Evolutionary conservation across 192 early-diverging fungal genomes (phyloP).

Genomic region (Podila epicladia): DNA sequence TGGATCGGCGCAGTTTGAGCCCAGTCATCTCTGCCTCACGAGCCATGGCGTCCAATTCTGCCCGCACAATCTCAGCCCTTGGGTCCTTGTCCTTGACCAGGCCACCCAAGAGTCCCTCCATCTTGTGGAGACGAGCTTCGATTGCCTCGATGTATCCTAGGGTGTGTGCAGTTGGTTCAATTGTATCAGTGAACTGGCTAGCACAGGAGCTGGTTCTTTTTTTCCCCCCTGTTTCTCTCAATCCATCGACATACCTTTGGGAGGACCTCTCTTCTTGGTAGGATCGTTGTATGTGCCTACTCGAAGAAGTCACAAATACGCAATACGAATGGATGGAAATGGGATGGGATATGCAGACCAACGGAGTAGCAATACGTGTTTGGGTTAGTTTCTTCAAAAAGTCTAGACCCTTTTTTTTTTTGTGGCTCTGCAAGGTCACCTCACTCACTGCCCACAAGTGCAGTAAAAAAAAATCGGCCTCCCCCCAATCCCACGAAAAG

Average conservation of each 20-base stretch:
- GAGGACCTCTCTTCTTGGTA: conserved; percentile 58
- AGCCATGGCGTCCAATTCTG: conserved; percentile 54
- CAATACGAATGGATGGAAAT: conserved; percentile 10
- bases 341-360: background rate
- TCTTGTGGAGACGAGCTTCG: conserved; percentile 74
- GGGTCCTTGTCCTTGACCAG: conserved; percentile 63
- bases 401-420: too few species aligned
- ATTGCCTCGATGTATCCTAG: conserved; percentile 88
- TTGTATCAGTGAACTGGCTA: conserved; percentile 55
- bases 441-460: too few species aligned
- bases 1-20: conserved; percentile 45
- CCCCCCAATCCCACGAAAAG: too few species aligned
- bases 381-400: too few species aligned
- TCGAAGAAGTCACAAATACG: background rate
- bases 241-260: conserved; percentile 12
- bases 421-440: too few species aligned
- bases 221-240: too few species aligned
- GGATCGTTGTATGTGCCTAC: conserved; percentile 57
- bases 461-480: too few species aligned
- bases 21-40: conserved; percentile 52
- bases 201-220: background rate
- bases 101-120: conserved; percentile 71
- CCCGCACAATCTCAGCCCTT: conserved; percentile 52
- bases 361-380: too few species aligned
- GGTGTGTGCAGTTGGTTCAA: too few species aligned